Evolutionary conservation across 2,329 filamentous ascomycete species (phyloP), one percentile per base, ranked within the genome.

Genomic region (Fusarium sambucinum): DNA sequence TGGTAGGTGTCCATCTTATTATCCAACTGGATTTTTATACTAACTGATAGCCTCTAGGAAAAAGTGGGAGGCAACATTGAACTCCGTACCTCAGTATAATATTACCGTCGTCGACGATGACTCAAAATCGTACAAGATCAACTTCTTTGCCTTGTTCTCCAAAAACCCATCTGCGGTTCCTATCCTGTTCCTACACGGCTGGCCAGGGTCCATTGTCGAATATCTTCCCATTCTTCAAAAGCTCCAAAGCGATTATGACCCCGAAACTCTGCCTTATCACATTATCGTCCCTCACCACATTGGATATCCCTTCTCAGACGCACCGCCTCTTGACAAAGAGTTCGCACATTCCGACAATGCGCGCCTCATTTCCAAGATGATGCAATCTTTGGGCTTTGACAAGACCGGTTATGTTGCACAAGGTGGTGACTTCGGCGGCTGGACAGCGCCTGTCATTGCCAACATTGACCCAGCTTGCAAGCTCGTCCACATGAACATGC

Each of bases 151-250:
- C 2, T 13, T 70, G 1, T 70, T 65, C 35, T 70, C 68, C 0
- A 41, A 46, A 5, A 65, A 42, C 0, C 46, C 42, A 6, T 21
- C 48, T 1, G 63, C 68, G 0, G 6, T 59, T 0, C 67, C 68
- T 0, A 50, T 70, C 0, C 5, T 70, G 10, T 54, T 70, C 2
- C n/a, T 70, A 3, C 68, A 70, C 3, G 57, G 68, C 35, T 70
- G 68, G 68, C 68, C 68, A 1, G 67, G 68, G 4, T 70, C 68
- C 4, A 25, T 65, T 6, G 33, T 70, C 3, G 68, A 70, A 41
- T 70, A 65, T n/a, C 10, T 70, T 1, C 53, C 63, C 2, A 58
- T 70, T 3, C 23, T 54, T 3, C 61, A 51, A 13, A 70, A 68
- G 5, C 45, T 66, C 3, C 52, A 60, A 9, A 29, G 19, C 3